A percentile compares a stretch with the other conserved stretches of the same genome.
phyloP scores from a whole-genome alignment of 768 basidiomycete genomes.

The Pleurotus giganteus region DNA sequence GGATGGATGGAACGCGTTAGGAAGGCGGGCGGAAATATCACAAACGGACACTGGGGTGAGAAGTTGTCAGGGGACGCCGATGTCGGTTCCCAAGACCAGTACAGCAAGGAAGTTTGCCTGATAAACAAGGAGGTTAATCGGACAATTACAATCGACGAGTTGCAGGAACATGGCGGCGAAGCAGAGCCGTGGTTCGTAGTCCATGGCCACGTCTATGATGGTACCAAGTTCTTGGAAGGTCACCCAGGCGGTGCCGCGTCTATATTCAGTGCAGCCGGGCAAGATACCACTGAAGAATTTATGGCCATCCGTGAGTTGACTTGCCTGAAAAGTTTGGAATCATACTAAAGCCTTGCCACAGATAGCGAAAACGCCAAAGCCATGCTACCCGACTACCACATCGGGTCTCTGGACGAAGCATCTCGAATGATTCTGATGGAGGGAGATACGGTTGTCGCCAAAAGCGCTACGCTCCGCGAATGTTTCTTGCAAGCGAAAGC shows the following conservation, averaged over 20 bases:
- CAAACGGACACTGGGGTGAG: constrained; percentile 18
- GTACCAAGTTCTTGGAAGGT: constrained; percentile 45
- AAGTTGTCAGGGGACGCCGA: not conserved
- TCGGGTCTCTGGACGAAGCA: constrained; percentile 42
- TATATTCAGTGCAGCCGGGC: constrained; percentile 52
- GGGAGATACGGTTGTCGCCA: constrained; percentile 9
- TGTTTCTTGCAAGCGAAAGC: constrained; percentile 41
- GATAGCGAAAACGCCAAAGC: not conserved
- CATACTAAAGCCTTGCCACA: constrained; percentile 19
- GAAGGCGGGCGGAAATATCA: constrained; percentile 38
- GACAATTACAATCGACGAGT: constrained; percentile 41
- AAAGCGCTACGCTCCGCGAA: not conserved
- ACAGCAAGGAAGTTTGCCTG: constrained; percentile 32
- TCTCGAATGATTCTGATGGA: not conserved
- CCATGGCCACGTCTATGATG: constrained; percentile 51
- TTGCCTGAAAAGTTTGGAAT: constrained; percentile 41
- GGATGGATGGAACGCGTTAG: constrained; percentile 68
- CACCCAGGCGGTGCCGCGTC: constrained; percentile 61
- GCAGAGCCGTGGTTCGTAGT: constrained; percentile 50
- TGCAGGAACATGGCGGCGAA: constrained; percentile 34
- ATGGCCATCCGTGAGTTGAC: constrained; percentile 60
- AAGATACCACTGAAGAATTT: constrained; percentile 65
- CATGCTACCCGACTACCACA: constrained; percentile 34
- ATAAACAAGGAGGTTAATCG: constrained; percentile 42
- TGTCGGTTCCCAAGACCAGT: not conserved